Base-by-base conservation (phyloP, 805 yeast genomes). In the Millerozyma miso region DNA sequence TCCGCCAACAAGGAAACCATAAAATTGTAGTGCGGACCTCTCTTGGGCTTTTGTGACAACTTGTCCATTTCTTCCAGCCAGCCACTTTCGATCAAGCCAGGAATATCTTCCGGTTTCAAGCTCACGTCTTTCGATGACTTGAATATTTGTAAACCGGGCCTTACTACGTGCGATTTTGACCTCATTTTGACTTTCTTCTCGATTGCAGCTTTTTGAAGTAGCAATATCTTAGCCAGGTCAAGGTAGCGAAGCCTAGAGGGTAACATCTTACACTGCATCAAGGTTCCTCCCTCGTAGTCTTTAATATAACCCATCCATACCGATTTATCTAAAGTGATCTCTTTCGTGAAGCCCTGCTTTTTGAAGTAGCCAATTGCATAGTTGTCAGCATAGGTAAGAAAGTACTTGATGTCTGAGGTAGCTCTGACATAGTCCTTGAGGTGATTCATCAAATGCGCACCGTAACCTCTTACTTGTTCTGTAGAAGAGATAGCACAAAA, bases 21-120 rank as follows among this genome's bases (percentile, higher is more conserved):
- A 48, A 85, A 85, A 36, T 93, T 93, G 67, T 87, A 87, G 67
- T 93, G 97, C 7, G 97, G 96, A 2, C 95, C 88, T 43, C 97
- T 73, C 60, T 89, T 88, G 2, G 99, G 98, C 57, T 88, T 79
- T 56, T 95, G 91, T 0, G 98, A 98, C 45, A 93, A 69, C 53
- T 88, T 91, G 62, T 93, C 99, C 96, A 93, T 90, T 62, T 91
- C 99, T 31, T 91, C 93, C 26, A 95, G 87, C 99, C 99, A 93
- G 0, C 99, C 99, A 3, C 95, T 86, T 60, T 90, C 98, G 50
- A 78, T 74, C 39, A 93, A 71, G 0, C 99, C 99, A 0, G 99
- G 98, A 16, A 93, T 88, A 35, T 68, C 73, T n/a, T 17, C 39
- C 4, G 98, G 96, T 55, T 88, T 89, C n/a, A 87, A 59, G 14